A percentile compares a stretch with the other conserved stretches of the same genome.
Conservation (phyloP, 2,329 filamentous ascomycete genomes). For the Colletotrichum abscissum region DNA sequence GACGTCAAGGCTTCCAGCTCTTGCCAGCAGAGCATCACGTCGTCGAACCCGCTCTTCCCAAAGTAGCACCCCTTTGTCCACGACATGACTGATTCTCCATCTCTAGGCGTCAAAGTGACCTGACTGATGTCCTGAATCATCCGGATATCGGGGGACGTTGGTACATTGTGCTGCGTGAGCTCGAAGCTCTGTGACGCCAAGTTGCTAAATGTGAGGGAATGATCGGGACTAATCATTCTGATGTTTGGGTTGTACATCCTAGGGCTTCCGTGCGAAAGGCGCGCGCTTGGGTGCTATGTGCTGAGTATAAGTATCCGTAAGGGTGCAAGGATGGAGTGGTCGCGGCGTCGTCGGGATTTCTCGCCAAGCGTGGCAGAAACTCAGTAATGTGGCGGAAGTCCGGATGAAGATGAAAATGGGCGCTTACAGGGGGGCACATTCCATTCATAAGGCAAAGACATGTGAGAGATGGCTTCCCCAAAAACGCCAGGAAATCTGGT, state of each 20-base stretch:
- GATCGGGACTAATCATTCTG: slow-evolving; percentile 23
- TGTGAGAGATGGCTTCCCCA: background rate
- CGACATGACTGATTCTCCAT: background rate
- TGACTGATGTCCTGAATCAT: slow-evolving; percentile 10
- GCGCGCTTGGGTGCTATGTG: background rate
- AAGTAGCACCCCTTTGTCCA: slow-evolving; percentile 32
- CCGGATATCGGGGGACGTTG: slow-evolving; percentile 8
- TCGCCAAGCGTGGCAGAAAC: background rate
- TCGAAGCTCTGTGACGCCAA: slow-evolving; percentile 23
- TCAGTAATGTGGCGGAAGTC: background rate
- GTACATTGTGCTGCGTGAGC: background rate
- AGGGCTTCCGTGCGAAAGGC: too few relatives aligned
- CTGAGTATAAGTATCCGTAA: background rate
- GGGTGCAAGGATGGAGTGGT: too few relatives aligned
- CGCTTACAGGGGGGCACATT: background rate
- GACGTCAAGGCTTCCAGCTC: slow-evolving; percentile 27
- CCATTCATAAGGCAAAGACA: background rate
- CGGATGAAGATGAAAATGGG: background rate
- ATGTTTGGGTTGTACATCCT: background rate
- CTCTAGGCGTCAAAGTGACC: background rate
- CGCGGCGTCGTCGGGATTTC: background rate
- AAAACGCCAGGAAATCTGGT: background rate
- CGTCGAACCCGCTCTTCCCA: slow-evolving; percentile 21
- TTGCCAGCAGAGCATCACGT: slow-evolving; percentile 25
- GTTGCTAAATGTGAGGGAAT: slow-evolving; percentile 23